Percentiles rank a stretch among this genome's conserved stretches.
These are phyloP conservation scores for Mycocentrospora acerina DNA, from an alignment of 2,329 filamentous ascomycete genomes.

Conservation along the genomic window DNA sequence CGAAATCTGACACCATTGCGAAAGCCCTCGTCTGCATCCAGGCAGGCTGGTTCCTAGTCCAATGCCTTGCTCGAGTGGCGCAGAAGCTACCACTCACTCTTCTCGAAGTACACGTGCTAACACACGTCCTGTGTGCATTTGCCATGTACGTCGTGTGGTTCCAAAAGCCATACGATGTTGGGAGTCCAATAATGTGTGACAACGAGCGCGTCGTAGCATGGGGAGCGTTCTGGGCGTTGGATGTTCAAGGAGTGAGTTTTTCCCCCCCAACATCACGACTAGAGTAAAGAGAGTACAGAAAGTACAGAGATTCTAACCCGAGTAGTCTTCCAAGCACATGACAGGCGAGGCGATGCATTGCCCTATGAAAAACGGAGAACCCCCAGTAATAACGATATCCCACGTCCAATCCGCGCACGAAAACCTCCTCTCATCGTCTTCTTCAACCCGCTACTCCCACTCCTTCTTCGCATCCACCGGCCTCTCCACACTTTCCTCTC, in stretches of 20 bases:
- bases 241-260: conserved; percentile 4
- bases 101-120: conserved; percentile 41
- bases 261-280: background rate
- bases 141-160: conserved; percentile 39
- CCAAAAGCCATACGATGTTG: conserved; percentile 35
- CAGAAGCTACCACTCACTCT: conserved; percentile 41
- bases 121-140: conserved; percentile 39
- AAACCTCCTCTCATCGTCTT: background rate
- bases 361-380: background rate
- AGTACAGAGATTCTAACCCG: too few species aligned
- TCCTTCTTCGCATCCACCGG: background rate
- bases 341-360: background rate
- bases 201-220: conserved; percentile 13
- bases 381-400: background rate
- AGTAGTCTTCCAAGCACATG: background rate
- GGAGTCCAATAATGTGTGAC: conserved; percentile 9
- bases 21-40: conserved; percentile 41
- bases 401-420: background rate
- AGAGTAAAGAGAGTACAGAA: background rate
- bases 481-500: too few species aligned
- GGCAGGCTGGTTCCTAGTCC: conserved; percentile 42
- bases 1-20: conserved; percentile 20
- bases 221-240: conserved; percentile 13
- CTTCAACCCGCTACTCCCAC: background rate
- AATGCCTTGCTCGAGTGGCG: conserved; percentile 35